phyloP scores from a whole-genome alignment of 495 filamentous ascomycete species.

The Tetracladium setigerum region DNA sequence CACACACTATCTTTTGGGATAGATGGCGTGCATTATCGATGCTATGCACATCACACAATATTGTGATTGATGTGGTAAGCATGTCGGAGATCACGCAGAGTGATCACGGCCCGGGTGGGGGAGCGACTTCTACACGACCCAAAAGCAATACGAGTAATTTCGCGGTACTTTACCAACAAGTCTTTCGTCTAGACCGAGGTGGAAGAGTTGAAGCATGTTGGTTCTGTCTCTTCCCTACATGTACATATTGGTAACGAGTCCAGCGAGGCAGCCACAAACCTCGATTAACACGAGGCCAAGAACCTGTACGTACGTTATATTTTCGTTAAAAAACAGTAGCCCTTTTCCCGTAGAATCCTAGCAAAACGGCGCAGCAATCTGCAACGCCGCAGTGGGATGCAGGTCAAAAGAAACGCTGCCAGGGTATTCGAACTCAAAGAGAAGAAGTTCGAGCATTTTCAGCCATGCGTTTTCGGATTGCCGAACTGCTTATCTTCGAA shows the following conservation, averaged over 20 bases:
- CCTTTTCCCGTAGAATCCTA: too few relatives aligned
- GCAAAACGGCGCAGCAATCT: not conserved
- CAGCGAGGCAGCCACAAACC: too few relatives aligned
- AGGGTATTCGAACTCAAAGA: constrained; percentile 5
- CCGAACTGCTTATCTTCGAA: constrained; percentile 85
- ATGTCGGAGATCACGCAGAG: not conserved
- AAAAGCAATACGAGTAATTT: too few relatives aligned
- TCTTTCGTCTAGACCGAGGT: too few relatives aligned
- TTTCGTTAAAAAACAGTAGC: too few relatives aligned
- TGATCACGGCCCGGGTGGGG: not conserved
- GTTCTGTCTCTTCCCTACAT: too few relatives aligned
- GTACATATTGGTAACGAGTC: too few relatives aligned
- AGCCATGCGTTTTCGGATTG: constrained; percentile 41
- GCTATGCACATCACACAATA: constrained; percentile 2
- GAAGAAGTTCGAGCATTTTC: constrained; percentile 18
- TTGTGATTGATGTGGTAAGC: constrained; percentile 3
- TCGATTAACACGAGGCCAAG: too few relatives aligned
- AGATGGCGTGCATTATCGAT: not conserved
- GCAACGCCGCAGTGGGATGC: not conserved
- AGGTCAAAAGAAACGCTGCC: not conserved
- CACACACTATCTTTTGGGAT: not conserved
- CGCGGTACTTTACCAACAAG: too few relatives aligned
- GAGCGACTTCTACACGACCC: too few relatives aligned
- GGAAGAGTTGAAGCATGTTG: too few relatives aligned
- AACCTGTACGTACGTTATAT: too few relatives aligned